These are phyloP conservation scores for Crucibulum cyathiforme DNA, from an alignment of 1,284 basidiomycete species.

Conservation along the genomic window DNA sequence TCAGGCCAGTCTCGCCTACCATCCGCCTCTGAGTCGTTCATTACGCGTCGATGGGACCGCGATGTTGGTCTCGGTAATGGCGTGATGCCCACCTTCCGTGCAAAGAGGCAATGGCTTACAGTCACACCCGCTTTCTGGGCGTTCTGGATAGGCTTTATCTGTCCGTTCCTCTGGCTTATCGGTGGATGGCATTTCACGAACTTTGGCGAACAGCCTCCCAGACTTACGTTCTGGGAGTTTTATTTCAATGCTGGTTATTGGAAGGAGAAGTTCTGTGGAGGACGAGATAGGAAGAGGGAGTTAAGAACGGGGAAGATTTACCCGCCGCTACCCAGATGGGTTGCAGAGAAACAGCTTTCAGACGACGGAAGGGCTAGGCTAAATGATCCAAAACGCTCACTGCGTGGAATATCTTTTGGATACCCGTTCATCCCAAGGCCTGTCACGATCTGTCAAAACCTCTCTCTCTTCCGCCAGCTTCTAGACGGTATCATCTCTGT, in stretches of 20 bases:
- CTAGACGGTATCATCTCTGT: constrained; percentile 19
- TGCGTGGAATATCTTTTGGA: constrained; percentile 52
- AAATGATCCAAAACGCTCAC: constrained; percentile 49
- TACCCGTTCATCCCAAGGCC: constrained; percentile 52
- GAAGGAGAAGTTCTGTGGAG: constrained; percentile 34
- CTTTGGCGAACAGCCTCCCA: constrained; percentile 48
- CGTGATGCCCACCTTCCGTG: constrained; percentile 25
- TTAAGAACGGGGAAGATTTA: constrained; percentile 25
- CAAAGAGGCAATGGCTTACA: constrained; percentile 27
- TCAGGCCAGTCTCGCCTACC: constrained; percentile 18
- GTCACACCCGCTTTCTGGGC: constrained; percentile 60
- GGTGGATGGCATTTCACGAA: constrained; percentile 72
- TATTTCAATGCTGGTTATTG: constrained; percentile 44
- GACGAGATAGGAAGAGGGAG: constrained; percentile 16
- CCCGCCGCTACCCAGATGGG: constrained; percentile 49
- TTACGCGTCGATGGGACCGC: constrained; percentile 46
- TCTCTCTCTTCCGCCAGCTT: neutral
- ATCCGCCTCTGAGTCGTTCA: constrained; percentile 45
- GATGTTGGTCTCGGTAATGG: constrained; percentile 46
- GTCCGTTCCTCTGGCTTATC: constrained; percentile 72
- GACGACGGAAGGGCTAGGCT: constrained; percentile 46
- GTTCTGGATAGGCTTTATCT: constrained; percentile 74
- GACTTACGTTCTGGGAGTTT: constrained; percentile 49
- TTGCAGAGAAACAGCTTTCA: constrained; percentile 49
- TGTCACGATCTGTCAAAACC: constrained; percentile 10